Evolutionary conservation across 305 asterid species (phyloP).

Genomic region (Fraxinus albicans): DNA sequence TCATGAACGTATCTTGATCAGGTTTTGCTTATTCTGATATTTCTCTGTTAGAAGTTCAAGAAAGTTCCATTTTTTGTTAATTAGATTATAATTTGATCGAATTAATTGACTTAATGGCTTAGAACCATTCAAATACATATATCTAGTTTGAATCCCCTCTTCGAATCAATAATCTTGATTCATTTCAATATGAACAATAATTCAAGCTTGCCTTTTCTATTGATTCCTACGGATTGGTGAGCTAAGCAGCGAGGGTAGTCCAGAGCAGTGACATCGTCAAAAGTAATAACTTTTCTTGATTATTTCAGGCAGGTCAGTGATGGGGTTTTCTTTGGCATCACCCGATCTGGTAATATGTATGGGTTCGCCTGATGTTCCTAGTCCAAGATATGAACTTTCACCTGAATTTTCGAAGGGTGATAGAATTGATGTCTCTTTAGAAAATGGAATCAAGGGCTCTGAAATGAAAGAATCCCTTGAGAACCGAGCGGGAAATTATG

Average conservation of each 20-base stretch:
- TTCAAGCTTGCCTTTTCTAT: not conserved
- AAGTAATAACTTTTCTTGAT: constrained; percentile 3
- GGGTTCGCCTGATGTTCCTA: constrained; percentile 71
- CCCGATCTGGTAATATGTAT: constrained; percentile 75
- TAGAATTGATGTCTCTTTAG: constrained; percentile 67
- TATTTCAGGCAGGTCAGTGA: constrained; percentile 46
- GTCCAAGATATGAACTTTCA: constrained; percentile 55
- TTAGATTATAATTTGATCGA: constrained; percentile 7
- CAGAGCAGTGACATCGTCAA: constrained; percentile 56
- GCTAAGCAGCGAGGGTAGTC: constrained; percentile 35
- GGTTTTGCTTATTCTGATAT: constrained; percentile 8
- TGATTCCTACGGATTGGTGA: constrained; percentile 9
- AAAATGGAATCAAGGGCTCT: constrained; percentile 76
- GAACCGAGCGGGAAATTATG: constrained; percentile 36
- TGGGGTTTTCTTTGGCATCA: constrained; percentile 65
- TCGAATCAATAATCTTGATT: not conserved
- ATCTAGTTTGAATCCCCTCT: not conserved
- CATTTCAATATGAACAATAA: too few species aligned
- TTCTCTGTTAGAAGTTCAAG: constrained; percentile 24
- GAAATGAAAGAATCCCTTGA: constrained; percentile 40
- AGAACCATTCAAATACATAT: not conserved
- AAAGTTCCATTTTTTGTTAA: constrained; percentile 17
- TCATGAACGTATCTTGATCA: not conserved
- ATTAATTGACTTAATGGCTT: not conserved
- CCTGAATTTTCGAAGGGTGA: constrained; percentile 40